These are phyloP conservation scores for Cystobasidiaceae sp. DNA, from an alignment of 1,284 basidiomycete genomes.

Conservation along the genomic window DNA sequence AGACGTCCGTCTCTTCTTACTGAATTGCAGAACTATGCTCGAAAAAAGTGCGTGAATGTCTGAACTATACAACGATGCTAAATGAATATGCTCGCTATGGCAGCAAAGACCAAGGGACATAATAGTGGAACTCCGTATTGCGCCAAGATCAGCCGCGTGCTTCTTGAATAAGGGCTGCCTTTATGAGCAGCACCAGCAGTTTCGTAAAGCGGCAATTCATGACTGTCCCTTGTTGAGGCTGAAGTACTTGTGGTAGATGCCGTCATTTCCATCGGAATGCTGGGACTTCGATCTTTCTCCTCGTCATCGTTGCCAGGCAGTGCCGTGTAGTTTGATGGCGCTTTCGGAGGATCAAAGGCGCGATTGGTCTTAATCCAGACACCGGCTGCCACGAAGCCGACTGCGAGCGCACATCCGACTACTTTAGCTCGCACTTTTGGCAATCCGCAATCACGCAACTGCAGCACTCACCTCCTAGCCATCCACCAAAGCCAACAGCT, in stretches of 20 bases:
- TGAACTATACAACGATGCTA: neutral
- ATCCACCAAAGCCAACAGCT: conserved; percentile 31
- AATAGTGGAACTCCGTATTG: conserved; percentile 13
- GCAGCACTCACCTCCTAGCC: conserved; percentile 29
- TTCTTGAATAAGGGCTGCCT: neutral
- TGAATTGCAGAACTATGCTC: no score
- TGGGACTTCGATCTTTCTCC: neutral
- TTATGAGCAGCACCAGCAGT: no score
- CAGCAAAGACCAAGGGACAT: conserved; percentile 1
- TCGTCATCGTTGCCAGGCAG: neutral
- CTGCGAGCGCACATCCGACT: neutral
- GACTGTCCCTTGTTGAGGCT: no score
- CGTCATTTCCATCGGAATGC: neutral
- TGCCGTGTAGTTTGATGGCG: conserved; percentile 11
- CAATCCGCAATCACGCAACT: no score
- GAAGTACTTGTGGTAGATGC: neutral
- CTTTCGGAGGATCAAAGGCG: conserved; percentile 24
- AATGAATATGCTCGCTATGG: conserved; percentile 7
- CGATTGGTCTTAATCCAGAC: conserved; percentile 34
- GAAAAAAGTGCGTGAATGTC: no score
- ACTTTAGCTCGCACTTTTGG: no score
- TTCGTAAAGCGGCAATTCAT: neutral
- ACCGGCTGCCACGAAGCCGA: conserved; percentile 29
- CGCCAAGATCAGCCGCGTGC: neutral
- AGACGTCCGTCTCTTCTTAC: no score